These are phyloP conservation scores for Starmerella stellata DNA, from an alignment of 805 yeast species.

Conservation along the genomic window DNA sequence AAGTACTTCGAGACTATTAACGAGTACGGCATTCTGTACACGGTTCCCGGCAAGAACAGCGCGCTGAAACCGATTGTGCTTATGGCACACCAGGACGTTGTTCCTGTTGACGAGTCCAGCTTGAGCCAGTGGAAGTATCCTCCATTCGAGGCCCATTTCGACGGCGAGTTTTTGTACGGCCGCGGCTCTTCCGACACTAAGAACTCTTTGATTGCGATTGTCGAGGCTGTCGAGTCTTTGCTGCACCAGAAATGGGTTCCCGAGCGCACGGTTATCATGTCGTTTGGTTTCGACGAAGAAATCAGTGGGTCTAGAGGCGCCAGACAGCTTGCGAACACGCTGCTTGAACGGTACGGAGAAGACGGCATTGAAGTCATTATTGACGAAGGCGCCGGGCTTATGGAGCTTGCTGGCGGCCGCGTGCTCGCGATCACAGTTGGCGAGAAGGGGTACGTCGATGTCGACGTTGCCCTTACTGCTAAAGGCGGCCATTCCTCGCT, in stretches of 20 bases:
- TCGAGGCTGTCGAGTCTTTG: constrained; percentile 46
- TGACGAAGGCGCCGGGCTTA: constrained; percentile 48
- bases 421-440: constrained; percentile 40
- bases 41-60: constrained; percentile 42
- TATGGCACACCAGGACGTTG: constrained; percentile 68
- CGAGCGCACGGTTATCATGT: constrained; percentile 41
- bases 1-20: constrained; percentile 36
- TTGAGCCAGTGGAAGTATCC: constrained; percentile 43
- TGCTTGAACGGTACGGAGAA: constrained; percentile 39
- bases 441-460: constrained; percentile 44
- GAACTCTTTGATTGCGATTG: constrained; percentile 42
- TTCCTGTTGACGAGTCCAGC: constrained; percentile 48
- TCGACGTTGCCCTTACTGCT: constrained; percentile 33
- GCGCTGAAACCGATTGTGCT: constrained; percentile 47
- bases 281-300: constrained; percentile 74
- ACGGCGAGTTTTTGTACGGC: constrained; percentile 52
- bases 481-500: constrained; percentile 67
- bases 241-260: constrained; percentile 38
- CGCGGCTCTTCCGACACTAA: constrained; percentile 70
- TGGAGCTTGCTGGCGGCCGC: constrained; percentile 29
- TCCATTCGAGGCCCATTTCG: constrained; percentile 51
- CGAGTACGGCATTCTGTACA: constrained; percentile 42
- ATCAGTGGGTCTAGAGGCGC: constrained; percentile 51
- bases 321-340: constrained; percentile 28
- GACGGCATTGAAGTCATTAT: constrained; percentile 46